These are phyloP conservation scores for Beauveria scarabaeidicola DNA, from an alignment of 2,329 filamentous ascomycete genomes.

Conservation along the genomic window DNA sequence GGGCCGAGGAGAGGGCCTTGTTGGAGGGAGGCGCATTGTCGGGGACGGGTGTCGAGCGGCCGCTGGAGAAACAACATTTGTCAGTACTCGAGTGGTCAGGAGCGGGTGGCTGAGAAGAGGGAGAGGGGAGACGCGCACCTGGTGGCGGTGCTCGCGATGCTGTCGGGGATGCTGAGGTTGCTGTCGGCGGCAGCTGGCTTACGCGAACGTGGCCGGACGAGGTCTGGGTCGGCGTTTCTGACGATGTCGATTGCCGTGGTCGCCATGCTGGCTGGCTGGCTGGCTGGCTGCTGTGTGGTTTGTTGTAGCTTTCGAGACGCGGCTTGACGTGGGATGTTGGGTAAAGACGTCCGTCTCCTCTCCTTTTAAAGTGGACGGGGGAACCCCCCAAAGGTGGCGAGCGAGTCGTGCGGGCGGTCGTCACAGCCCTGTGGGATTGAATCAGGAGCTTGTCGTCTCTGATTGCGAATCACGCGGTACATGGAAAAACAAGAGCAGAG, in stretches of 20 bases:
- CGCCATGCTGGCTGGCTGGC: slow-evolving; percentile 17
- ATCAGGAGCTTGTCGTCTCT: background rate
- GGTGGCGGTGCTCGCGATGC: slow-evolving; percentile 33
- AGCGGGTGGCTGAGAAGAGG: background rate
- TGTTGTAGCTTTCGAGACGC: no score
- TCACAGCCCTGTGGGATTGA: background rate
- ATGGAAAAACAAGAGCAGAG: no score
- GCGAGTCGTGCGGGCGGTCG: background rate
- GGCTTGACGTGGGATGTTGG: background rate
- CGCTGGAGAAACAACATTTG: slow-evolving; percentile 34
- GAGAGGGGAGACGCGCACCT: slow-evolving; percentile 27
- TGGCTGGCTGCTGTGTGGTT: no score
- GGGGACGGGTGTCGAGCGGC: slow-evolving; percentile 73
- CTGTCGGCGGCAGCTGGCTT: slow-evolving; percentile 31
- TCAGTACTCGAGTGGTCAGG: background rate
- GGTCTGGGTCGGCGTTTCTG: slow-evolving; percentile 29
- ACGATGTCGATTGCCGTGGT: slow-evolving; percentile 20
- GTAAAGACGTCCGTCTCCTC: background rate
- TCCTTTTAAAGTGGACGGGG: slow-evolving; percentile 1
- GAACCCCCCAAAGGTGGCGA: background rate
- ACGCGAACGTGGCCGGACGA: slow-evolving; percentile 39
- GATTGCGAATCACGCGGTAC: no score
- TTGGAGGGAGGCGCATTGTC: slow-evolving; percentile 89
- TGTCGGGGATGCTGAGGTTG: slow-evolving; percentile 27
- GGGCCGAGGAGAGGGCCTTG: slow-evolving; percentile 74